Conservation (phyloP, 2,329 filamentous ascomycete species). For the Byssoonygena ceratinophila region DNA sequence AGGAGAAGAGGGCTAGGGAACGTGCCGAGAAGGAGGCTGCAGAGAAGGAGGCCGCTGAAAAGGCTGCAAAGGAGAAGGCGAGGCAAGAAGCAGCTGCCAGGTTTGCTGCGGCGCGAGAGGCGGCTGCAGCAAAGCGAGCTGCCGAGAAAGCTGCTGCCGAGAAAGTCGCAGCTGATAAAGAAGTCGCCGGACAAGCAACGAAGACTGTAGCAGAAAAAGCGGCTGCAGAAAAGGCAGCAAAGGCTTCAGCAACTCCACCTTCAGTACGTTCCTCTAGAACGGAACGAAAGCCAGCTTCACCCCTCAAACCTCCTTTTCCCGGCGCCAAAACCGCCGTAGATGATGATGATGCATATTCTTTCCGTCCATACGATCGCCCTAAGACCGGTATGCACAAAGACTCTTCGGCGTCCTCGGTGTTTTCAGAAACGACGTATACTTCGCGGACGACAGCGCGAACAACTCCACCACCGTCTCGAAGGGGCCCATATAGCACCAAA, state of each 20-base stretch:
- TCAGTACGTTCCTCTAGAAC: slow-evolving; percentile 18
- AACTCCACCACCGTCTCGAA: slow-evolving; percentile 67
- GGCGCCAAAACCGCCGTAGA: slow-evolving; percentile 35
- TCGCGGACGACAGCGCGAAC: slow-evolving; percentile 76
- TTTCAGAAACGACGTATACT: slow-evolving; percentile 79
- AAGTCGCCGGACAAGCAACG: slow-evolving; percentile 29
- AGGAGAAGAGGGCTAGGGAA: slow-evolving; percentile 30
- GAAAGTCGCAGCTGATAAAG: slow-evolving; percentile 25
- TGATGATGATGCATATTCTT: slow-evolving; percentile 61
- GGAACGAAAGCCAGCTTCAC: slow-evolving; percentile 26
- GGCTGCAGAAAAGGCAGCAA: not conserved
- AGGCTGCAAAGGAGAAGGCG: slow-evolving; percentile 18
- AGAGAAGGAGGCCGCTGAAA: slow-evolving; percentile 20
- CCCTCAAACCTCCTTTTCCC: slow-evolving; percentile 19
- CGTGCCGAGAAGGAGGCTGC: slow-evolving; percentile 21
- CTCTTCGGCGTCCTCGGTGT: slow-evolving; percentile 58
- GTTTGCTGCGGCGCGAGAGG: slow-evolving; percentile 27
- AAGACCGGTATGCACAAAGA: slow-evolving; percentile 35
- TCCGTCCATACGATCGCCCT: slow-evolving; percentile 64
- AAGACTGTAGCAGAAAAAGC: slow-evolving; percentile 16
- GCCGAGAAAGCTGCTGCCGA: slow-evolving; percentile 31
- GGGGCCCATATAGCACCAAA: slow-evolving; percentile 70
- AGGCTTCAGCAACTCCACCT: slow-evolving; percentile 10
- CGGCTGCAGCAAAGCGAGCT: slow-evolving; percentile 26
- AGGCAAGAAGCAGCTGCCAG: slow-evolving; percentile 19